Conservation (phyloP, 2,329 filamentous ascomycete species). For the Dothideomycetes sp. region DNA sequence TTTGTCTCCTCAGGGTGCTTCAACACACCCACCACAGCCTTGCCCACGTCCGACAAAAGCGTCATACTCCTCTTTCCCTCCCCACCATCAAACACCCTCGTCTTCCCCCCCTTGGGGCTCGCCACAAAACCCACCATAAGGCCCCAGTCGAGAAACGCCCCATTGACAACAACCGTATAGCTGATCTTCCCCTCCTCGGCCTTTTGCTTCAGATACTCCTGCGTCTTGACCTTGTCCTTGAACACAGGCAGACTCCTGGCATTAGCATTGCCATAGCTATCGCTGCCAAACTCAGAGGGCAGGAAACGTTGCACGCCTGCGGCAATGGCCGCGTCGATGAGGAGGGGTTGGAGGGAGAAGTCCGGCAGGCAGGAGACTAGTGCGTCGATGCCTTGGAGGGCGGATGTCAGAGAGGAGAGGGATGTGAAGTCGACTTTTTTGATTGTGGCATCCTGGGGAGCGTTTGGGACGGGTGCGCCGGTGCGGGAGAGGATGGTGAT, state of each 20-base stretch:
- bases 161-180: conserved; percentile 24
- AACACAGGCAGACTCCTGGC: conserved; percentile 24
- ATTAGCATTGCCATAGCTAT: conserved; percentile 21
- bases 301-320: conserved; percentile 30
- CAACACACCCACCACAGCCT: conserved; percentile 22
- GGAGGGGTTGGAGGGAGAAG: conserved; percentile 15
- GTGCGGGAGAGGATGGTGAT: conserved; percentile 23
- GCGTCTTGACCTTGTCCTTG: conserved; percentile 22
- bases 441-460: conserved; percentile 18
- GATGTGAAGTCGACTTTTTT: conserved; percentile 21
- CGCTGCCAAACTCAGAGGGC: conserved; percentile 30
- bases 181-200: conserved; percentile 19
- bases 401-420: conserved; percentile 18
- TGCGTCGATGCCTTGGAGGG: conserved; percentile 25
- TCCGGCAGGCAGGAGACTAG: conserved; percentile 25
- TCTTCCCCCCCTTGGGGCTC: conserved; percentile 17
- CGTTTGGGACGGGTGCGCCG: conserved; percentile 14
- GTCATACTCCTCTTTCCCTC: conserved; percentile 22
- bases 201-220: conserved; percentile 23
- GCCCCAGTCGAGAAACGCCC: conserved; percentile 28
- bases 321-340: conserved; percentile 29
- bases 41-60: conserved; percentile 20
- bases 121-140: conserved; percentile 20
- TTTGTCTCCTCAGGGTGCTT: conserved; percentile 22
- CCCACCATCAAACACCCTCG: conserved; percentile 24